A percentile compares a stretch with the other conserved stretches of the same genome.
These are phyloP conservation scores for Samsoniella hepiali DNA, from an alignment of 2,329 filamentous ascomycete species.

Conservation along the genomic window DNA sequence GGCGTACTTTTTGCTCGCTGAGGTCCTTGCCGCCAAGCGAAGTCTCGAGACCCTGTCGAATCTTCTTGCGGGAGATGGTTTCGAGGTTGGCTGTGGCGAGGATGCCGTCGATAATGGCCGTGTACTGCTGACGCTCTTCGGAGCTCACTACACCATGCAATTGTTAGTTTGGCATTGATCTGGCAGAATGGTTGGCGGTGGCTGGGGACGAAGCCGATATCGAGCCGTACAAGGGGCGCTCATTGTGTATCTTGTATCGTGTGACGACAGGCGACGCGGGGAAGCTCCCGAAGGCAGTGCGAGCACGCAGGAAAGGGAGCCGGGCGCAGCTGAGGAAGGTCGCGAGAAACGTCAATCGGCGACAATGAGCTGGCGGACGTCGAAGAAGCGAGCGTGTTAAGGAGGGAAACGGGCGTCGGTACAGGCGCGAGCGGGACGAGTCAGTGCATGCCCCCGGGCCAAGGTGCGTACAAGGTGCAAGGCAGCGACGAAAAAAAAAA, in stretches of 20 bases:
- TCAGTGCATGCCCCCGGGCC: constrained; percentile 16
- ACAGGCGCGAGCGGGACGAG: constrained; percentile 13
- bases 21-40: constrained; percentile 56
- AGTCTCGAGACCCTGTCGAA: constrained; percentile 54
- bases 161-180: background rate
- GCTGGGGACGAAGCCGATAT: constrained; percentile 3
- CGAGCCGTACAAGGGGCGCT: constrained; percentile 25
- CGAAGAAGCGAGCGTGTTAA: background rate
- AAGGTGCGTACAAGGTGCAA: background rate
- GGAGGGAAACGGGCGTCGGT: constrained; percentile 11
- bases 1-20: constrained; percentile 54
- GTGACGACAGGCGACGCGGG: constrained; percentile 1
- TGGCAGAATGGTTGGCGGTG: background rate
- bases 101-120: constrained; percentile 58
- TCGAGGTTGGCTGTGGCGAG: constrained; percentile 56
- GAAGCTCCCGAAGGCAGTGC: background rate
- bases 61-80: constrained; percentile 62
- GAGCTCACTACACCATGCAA: constrained; percentile 41
- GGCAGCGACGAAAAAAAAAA: background rate
- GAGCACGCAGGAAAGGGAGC: background rate
- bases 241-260: constrained; percentile 22
- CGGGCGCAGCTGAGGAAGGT: background rate
- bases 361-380: background rate
- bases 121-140: constrained; percentile 52
- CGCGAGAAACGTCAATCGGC: background rate